Conservation (phyloP, 2,329 filamentous ascomycete species). For the Aphanoascus verrucosus region DNA sequence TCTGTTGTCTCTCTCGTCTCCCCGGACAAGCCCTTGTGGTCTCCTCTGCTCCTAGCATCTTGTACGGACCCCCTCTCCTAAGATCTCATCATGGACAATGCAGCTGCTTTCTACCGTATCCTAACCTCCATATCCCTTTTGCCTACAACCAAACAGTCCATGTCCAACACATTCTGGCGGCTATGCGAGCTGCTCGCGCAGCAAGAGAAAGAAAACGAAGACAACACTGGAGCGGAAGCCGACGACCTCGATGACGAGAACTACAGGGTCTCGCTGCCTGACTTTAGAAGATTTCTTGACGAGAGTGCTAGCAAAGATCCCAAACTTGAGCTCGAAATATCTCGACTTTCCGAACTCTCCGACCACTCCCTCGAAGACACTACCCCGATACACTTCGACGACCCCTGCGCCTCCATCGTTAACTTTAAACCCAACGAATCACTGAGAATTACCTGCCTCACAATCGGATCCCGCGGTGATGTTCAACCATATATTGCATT, state of each 20-base stretch:
- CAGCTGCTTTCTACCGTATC: constrained; percentile 10
- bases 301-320: constrained; percentile 11
- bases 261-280: neutral
- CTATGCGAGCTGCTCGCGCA: constrained; percentile 12
- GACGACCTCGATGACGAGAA: neutral
- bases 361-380: constrained; percentile 29
- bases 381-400: constrained; percentile 70
- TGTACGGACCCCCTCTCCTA: neutral
- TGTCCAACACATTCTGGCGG: constrained; percentile 11
- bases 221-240: neutral
- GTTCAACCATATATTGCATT: constrained; percentile 96
- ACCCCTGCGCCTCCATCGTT: constrained; percentile 73
- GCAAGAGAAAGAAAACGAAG: constrained; percentile 4
- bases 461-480: constrained; percentile 89
- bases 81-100: constrained; percentile 5
- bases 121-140: constrained; percentile 4
- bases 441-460: constrained; percentile 80
- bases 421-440: constrained; percentile 79
- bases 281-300: neutral
- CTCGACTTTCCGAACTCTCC: constrained; percentile 27
- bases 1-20: neutral
- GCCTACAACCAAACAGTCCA: constrained; percentile 2
- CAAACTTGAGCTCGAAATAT: constrained; percentile 20
- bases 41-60: neutral
- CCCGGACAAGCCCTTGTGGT: neutral